Conservation (phyloP, 805 yeast genomes). For the Yarrowia sp. region DNA sequence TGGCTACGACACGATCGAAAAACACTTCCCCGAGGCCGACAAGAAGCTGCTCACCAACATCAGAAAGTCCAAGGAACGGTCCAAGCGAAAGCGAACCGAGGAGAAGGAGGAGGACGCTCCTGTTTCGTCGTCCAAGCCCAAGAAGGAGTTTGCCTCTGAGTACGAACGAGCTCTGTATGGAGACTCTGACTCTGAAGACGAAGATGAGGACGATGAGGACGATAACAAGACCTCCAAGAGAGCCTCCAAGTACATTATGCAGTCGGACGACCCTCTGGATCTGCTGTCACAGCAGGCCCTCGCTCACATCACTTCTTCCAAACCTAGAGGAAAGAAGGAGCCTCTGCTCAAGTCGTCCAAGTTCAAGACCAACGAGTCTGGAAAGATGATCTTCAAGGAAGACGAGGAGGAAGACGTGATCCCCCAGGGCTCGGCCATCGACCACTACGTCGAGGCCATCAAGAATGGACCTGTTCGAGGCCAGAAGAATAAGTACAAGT, state of each 20-base stretch:
- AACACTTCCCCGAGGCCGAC: slow-evolving; percentile 86
- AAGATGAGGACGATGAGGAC: slow-evolving; percentile 48
- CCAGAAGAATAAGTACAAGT: slow-evolving; percentile 85
- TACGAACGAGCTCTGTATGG: slow-evolving; percentile 90
- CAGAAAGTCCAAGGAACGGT: slow-evolving; percentile 79
- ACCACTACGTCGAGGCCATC: slow-evolving; percentile 92
- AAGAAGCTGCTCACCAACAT: slow-evolving; percentile 77
- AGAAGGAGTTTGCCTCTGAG: slow-evolving; percentile 61
- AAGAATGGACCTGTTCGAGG: slow-evolving; percentile 92
- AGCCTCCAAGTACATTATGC: slow-evolving; percentile 58
- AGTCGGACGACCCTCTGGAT: slow-evolving; percentile 79
- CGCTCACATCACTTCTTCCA: slow-evolving; percentile 84
- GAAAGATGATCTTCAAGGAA: slow-evolving; percentile 65
- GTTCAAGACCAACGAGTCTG: slow-evolving; percentile 52
- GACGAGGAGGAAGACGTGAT: slow-evolving; percentile 32
- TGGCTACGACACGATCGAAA: slow-evolving; percentile 82
- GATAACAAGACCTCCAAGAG: slow-evolving; percentile 26
- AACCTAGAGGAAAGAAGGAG: slow-evolving; percentile 54
- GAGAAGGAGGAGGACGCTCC: slow-evolving; percentile 40
- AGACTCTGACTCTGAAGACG: slow-evolving; percentile 58
- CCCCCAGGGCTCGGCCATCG: slow-evolving; percentile 51
- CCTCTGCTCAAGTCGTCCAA: slow-evolving; percentile 33
- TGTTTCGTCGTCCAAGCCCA: slow-evolving; percentile 39
- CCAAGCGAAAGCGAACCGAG: slow-evolving; percentile 62
- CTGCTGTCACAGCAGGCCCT: slow-evolving; percentile 79